phyloP scores from a whole-genome alignment of 1,284 basidiomycete genomes.

The Marasmius fiardii region DNA sequence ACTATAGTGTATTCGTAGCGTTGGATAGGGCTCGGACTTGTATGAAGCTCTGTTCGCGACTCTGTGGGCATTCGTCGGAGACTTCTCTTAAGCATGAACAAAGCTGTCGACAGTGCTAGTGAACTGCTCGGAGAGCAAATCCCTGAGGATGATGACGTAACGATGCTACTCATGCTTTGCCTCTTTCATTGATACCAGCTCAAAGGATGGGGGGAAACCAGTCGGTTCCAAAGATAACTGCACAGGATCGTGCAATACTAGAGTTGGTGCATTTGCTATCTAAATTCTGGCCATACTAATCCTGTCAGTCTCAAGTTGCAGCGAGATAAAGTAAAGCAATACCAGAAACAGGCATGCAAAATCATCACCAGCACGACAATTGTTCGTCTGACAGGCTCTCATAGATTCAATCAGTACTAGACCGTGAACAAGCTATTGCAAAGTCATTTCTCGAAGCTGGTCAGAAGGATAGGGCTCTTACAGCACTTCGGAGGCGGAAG shows the following conservation, averaged over 20 bases:
- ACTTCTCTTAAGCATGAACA: no score
- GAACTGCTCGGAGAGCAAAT: background rate
- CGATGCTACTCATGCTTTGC: no score
- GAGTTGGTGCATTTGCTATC: conserved; percentile 61
- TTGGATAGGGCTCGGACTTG: no score
- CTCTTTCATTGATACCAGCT: background rate
- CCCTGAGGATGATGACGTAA: background rate
- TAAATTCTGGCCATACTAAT: conserved; percentile 8
- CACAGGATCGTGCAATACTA: conserved; percentile 90
- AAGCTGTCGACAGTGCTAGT: background rate
- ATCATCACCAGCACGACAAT: conserved; percentile 17
- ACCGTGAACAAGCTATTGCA: conserved; percentile 89
- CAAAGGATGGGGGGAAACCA: conserved; percentile 65
- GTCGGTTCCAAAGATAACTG: conserved; percentile 86
- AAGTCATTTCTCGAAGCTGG: conserved; percentile 78
- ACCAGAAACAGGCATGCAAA: conserved; percentile 82
- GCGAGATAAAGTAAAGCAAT: conserved; percentile 92
- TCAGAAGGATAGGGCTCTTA: conserved; percentile 83
- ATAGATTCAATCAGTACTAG: conserved; percentile 87
- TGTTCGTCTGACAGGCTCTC: background rate
- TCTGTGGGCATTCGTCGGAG: no score
- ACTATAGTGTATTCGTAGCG: no score
- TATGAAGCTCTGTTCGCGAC: no score
- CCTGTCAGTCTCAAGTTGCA: conserved; percentile 81
- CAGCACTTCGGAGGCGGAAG: conserved; percentile 86